Evolutionary conservation across 257 asterid genomes (phyloP).

Genomic region (Fraxinus quadrangulata): DNA sequence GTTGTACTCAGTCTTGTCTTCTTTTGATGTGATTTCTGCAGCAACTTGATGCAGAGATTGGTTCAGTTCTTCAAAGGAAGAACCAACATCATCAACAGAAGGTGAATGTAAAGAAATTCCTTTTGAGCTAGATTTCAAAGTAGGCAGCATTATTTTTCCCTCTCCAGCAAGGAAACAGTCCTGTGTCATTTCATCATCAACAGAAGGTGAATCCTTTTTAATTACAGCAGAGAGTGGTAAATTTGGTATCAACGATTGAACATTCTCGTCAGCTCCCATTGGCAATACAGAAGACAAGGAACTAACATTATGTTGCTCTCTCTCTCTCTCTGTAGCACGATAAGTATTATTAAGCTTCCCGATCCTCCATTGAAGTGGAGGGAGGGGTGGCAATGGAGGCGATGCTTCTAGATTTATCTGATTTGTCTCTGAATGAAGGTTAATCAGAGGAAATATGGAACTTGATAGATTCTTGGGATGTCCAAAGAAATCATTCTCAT

Average conservation of each 20-base stretch:
- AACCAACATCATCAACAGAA: constrained; percentile 22
- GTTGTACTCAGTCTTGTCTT: constrained; percentile 24
- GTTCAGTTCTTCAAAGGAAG: constrained; percentile 21
- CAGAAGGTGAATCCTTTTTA: constrained; percentile 16
- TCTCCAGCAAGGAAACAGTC: neutral
- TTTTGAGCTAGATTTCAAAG: constrained; percentile 21
- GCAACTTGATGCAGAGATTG: constrained; percentile 24
- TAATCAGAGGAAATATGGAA: constrained; percentile 36
- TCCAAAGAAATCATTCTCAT: constrained; percentile 33
- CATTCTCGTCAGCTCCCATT: constrained; percentile 22
- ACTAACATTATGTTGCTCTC: constrained; percentile 22
- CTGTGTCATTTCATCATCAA: constrained; percentile 22
- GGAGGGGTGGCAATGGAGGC: constrained; percentile 93
- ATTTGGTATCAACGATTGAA: constrained; percentile 20
- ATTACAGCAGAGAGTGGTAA: constrained; percentile 18
- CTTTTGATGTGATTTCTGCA: constrained; percentile 29
- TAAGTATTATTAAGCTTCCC: constrained; percentile 54
- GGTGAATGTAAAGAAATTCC: constrained; percentile 28
- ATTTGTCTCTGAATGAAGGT: constrained; percentile 34
- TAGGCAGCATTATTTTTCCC: constrained; percentile 23
- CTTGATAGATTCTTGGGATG: constrained; percentile 29
- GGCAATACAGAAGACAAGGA: constrained; percentile 17
- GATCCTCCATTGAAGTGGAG: constrained; percentile 92
- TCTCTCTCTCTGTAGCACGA: constrained; percentile 36
- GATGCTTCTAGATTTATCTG: constrained; percentile 45